phyloP scores from a whole-genome alignment of 2,329 filamentous ascomycete genomes.

The Ophiocordyceps unilateralis region DNA sequence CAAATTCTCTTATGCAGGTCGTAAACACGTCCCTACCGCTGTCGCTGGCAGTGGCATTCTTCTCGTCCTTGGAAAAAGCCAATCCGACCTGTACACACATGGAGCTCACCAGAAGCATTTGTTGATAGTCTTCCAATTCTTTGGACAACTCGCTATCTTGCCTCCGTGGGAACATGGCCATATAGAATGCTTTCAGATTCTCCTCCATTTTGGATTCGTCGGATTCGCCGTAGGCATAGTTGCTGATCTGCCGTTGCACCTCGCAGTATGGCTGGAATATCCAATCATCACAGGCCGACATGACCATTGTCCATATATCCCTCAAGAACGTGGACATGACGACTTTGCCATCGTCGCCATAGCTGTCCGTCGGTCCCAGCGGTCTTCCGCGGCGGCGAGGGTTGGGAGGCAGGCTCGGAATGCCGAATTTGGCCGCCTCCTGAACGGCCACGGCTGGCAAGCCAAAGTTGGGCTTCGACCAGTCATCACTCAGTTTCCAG shows the following conservation, averaged over 20 bases:
- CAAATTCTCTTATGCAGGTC: not conserved
- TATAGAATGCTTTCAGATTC: not conserved
- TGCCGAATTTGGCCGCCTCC: not conserved
- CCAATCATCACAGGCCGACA: not conserved
- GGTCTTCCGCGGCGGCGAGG: not conserved
- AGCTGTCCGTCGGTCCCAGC: not conserved
- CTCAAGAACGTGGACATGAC: no score
- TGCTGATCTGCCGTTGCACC: not conserved
- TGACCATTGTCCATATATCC: no score
- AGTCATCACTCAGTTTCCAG: not conserved
- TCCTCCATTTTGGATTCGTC: not conserved
- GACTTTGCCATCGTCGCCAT: not conserved
- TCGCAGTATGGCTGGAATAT: not conserved
- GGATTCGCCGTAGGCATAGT: not conserved
- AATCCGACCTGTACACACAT: not conserved
- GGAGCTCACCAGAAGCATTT: not conserved
- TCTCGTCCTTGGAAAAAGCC: not conserved
- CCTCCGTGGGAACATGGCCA: not conserved
- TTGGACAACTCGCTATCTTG: not conserved
- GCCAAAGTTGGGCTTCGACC: not conserved
- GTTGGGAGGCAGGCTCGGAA: not conserved
- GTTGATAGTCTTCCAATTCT: not conserved
- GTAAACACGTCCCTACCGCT: not conserved
- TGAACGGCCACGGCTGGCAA: not conserved
- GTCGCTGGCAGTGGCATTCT: not conserved